Percentiles rank a stretch among this genome's conserved stretches.
Conservation (phyloP, 495 filamentous ascomycete species). For the Bacidia gigantensis region DNA sequence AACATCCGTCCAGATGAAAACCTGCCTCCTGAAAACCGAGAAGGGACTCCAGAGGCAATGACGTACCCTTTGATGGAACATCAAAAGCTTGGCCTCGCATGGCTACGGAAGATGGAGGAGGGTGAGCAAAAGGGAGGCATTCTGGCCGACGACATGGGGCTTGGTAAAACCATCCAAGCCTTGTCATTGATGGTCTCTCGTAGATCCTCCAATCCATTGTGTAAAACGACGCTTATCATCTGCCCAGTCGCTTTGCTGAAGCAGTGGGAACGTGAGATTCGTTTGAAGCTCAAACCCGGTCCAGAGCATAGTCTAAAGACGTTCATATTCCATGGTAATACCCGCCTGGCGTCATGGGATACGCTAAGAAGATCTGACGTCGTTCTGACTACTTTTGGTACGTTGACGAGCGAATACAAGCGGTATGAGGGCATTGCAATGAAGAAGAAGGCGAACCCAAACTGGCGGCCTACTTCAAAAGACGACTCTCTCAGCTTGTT, state of each 20-base stretch:
- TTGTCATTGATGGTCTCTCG: conserved; percentile 71
- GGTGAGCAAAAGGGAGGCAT: conserved; percentile 63
- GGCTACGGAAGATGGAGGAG: conserved; percentile 74
- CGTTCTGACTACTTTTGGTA: conserved; percentile 83
- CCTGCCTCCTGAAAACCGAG: conserved; percentile 46
- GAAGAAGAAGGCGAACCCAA: conserved; percentile 18
- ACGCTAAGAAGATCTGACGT: conserved; percentile 61
- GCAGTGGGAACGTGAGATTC: conserved; percentile 83
- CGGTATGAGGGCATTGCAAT: conserved; percentile 33
- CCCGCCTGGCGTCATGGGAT: conserved; percentile 40
- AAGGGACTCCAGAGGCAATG: conserved; percentile 62
- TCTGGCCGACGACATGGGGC: conserved; percentile 84
- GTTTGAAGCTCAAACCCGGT: conserved; percentile 49
- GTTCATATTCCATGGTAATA: conserved; percentile 50
- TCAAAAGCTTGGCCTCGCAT: conserved; percentile 69
- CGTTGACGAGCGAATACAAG: conserved; percentile 55
- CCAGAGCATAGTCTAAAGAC: conserved; percentile 44
- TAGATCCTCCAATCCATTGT: conserved; percentile 43
- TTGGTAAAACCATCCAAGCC: conserved; percentile 89
- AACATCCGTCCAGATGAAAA: conserved; percentile 67
- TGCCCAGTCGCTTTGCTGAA: conserved; percentile 75
- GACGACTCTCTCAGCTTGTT: conserved; percentile 42
- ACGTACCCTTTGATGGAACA: conserved; percentile 62
- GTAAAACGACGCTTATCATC: conserved; percentile 77
- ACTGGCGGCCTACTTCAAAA: conserved; percentile 18